Evolutionary conservation across 2,329 filamentous ascomycete genomes (phyloP), one percentile per base, ranked within the genome.

Genomic region (Thielaviopsis populi): DNA sequence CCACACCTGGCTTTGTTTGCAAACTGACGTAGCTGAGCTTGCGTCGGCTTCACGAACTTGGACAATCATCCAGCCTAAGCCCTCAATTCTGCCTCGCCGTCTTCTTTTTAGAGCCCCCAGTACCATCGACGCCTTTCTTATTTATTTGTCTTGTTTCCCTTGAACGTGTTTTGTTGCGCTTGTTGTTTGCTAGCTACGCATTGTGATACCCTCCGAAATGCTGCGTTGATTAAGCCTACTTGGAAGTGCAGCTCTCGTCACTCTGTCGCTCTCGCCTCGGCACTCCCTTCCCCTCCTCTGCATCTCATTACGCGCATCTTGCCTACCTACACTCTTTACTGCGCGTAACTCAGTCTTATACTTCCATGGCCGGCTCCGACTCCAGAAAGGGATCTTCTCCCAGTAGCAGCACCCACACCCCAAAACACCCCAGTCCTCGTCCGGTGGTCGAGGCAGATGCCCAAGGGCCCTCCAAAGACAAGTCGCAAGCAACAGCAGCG

Each of bases 91-190:
- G 22, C 46, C 10, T 24, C 24, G 13, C 22, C 11, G 22, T 24
- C 46, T 50, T 50, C 19, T 24, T 50, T 24, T 69, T 70, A 69
- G 61, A 63, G 64, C 68, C 15, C 15, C 24, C 10, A n/a, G 27
- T 15, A 33, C 1, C 17, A 22, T 27, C 19, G 4, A 15, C 19
- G 46, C 24, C 4, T 33, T n/a, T 33, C 8, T n/a, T 33, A 27
- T 59, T 59, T 33, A 27, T 59, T 59, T 17, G 15, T 42, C n/a
- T 40, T 27, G 7, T 59, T 24, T 19, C 13, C 40, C 19, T 24
- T 41, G 17, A 22, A n/a, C 54, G 27, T 59, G 30, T 5, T 24
- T 59, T 27, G 7, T 41, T 42, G 37, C 24, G 56, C 37, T 42
- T 42, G 6, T 17, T 42, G 24, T 17, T 59, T 56, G 27, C 4